Conservation (phyloP, 2,329 filamentous ascomycete genomes). For the Sclerotinia spermophila region DNA sequence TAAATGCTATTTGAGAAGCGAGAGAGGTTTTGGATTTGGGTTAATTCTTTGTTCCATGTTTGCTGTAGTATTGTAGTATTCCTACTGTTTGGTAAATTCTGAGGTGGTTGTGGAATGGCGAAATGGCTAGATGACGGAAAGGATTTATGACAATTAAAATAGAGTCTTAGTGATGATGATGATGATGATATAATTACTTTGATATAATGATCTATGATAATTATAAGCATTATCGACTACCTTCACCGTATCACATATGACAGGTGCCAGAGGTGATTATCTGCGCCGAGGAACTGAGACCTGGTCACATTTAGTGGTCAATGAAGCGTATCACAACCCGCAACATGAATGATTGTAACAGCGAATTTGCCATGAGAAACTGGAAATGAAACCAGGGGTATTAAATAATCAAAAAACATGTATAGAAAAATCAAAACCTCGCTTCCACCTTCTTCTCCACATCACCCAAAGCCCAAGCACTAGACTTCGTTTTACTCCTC, state of each 20-base stretch:
- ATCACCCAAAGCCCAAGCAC: slow-evolving; percentile 76
- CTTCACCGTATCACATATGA: not conserved
- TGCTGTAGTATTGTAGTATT: not conserved
- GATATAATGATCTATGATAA: not conserved
- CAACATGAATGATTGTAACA: accelerated
- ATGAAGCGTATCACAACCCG: not conserved
- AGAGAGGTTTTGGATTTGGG: too few relatives aligned
- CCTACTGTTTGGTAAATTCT: not conserved
- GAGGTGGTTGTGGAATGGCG: accelerated
- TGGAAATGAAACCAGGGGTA: not conserved
- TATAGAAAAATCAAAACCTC: slow-evolving; percentile 48
- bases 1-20: too few relatives aligned
- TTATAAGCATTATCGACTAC: accelerated
- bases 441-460: slow-evolving; percentile 69
- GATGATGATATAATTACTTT: too few relatives aligned
- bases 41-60: not conserved
- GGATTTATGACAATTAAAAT: accelerated
- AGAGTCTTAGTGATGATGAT: not conserved
- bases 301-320: not conserved
- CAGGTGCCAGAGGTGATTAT: accelerated
- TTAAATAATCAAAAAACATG: not conserved
- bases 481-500: slow-evolving; percentile 62
- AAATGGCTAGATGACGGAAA: not conserved
- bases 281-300: accelerated
- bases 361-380: not conserved